Conservation (phyloP, 2,329 filamentous ascomycete species). For the Didymella glomerata region DNA sequence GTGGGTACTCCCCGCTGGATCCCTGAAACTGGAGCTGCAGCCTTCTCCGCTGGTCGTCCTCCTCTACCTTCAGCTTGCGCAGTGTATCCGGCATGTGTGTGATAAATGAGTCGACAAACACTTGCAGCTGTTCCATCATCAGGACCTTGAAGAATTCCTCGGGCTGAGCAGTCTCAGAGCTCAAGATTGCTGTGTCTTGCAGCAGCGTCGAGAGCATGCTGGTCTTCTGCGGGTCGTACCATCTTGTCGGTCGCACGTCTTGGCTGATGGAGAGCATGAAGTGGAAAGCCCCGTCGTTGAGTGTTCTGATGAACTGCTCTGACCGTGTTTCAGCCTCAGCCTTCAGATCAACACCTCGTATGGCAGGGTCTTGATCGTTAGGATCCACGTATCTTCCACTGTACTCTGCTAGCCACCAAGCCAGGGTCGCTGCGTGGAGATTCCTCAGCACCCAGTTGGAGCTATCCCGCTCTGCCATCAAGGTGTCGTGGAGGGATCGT, state of each 20-base stretch:
- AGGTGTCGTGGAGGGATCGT: conserved; percentile 71
- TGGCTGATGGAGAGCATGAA: conserved; percentile 87
- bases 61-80: conserved; percentile 82
- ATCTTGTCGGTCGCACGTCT: conserved; percentile 80
- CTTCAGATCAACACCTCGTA: conserved; percentile 66
- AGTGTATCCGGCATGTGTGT: conserved; percentile 94
- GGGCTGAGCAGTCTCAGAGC: conserved; percentile 72
- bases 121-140: conserved; percentile 82
- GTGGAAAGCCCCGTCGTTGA: conserved; percentile 91
- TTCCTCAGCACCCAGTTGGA: conserved; percentile 76
- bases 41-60: conserved; percentile 79
- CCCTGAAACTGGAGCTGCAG: conserved; percentile 55
- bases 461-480: conserved; percentile 73
- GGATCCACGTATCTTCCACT: conserved; percentile 87
- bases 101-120: conserved; percentile 90
- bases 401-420: conserved; percentile 93
- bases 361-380: conserved; percentile 61
- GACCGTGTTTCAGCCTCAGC: conserved; percentile 75
- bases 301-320: conserved; percentile 75
- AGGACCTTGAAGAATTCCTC: conserved; percentile 75
- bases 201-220: conserved; percentile 85
- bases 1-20: conserved; percentile 62
- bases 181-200: conserved; percentile 76
- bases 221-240: conserved; percentile 85
- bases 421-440: conserved; percentile 78